These are phyloP conservation scores for Apodospora peruviana DNA, from an alignment of 495 filamentous ascomycete genomes.

Conservation along the genomic window DNA sequence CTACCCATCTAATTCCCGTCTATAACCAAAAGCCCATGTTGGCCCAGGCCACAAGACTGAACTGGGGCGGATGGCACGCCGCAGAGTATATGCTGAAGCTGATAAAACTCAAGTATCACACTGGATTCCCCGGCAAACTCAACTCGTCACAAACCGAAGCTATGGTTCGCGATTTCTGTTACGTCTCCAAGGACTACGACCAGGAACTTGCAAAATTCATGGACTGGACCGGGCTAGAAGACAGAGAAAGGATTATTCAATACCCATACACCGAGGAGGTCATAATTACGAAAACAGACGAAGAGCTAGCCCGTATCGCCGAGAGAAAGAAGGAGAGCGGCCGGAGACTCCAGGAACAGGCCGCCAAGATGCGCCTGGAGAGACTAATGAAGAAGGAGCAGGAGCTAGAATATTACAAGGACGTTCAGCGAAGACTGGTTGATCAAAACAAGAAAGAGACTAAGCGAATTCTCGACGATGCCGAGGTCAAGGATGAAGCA, in stretches of 20 bases:
- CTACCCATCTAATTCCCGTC: slow-evolving; percentile 94
- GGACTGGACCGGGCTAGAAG: slow-evolving; percentile 84
- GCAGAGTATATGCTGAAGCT: slow-evolving; percentile 88
- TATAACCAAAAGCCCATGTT: slow-evolving; percentile 77
- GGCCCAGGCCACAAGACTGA: slow-evolving; percentile 76
- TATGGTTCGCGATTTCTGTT: slow-evolving; percentile 84
- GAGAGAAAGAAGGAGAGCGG: slow-evolving; percentile 93
- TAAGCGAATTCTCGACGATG: slow-evolving; percentile 76
- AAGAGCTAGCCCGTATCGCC: slow-evolving; percentile 80
- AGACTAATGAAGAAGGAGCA: slow-evolving; percentile 93
- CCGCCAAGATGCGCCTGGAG: slow-evolving; percentile 91
- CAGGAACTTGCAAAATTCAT: slow-evolving; percentile 66
- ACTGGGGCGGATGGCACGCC: slow-evolving; percentile 88
- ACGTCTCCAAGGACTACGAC: slow-evolving; percentile 78
- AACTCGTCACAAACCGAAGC: slow-evolving; percentile 80
- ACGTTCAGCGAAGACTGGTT: slow-evolving; percentile 60
- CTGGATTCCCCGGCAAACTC: slow-evolving; percentile 71
- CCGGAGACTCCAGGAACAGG: slow-evolving; percentile 86
- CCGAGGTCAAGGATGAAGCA: slow-evolving; percentile 86
- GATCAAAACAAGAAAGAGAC: slow-evolving; percentile 81
- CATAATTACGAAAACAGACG: slow-evolving; percentile 80
- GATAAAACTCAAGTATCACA: slow-evolving; percentile 86
- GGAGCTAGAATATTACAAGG: slow-evolving; percentile 88
- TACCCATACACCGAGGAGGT: slow-evolving; percentile 91
- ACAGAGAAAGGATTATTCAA: slow-evolving; percentile 81